Percentiles rank a stretch among this genome's conserved stretches.
These are phyloP conservation scores for Sordariomycetes sp. DNA, from an alignment of 2,329 filamentous ascomycete genomes.

Conservation along the genomic window DNA sequence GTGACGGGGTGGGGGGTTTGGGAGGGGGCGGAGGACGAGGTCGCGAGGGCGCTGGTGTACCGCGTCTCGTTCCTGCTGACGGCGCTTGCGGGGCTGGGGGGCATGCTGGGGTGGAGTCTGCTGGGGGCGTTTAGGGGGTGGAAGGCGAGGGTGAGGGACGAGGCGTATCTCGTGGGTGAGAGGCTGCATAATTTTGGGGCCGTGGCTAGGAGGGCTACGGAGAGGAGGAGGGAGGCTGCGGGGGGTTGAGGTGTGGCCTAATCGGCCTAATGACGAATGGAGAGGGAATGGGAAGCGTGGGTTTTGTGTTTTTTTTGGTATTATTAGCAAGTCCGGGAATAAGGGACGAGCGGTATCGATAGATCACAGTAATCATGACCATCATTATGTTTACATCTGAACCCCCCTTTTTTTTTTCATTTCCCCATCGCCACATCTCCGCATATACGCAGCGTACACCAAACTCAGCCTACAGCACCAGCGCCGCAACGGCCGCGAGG, in stretches of 20 bases:
- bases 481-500: background rate
- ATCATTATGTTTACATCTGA: background rate
- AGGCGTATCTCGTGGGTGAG: slow-evolving; percentile 93
- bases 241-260: background rate
- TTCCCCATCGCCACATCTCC: too few species aligned
- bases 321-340: background rate
- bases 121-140: slow-evolving; percentile 55
- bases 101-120: slow-evolving; percentile 32
- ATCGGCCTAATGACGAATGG: background rate
- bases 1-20: background rate
- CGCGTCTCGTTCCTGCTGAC: slow-evolving; percentile 58
- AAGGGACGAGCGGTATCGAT: background rate
- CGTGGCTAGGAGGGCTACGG: slow-evolving; percentile 5
- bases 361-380: background rate
- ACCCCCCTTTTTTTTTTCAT: background rate
- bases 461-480: background rate
- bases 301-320: background rate
- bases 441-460: too few species aligned
- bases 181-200: slow-evolving; percentile 82
- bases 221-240: background rate
- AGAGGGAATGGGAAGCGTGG: background rate
- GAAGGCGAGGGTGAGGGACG: slow-evolving; percentile 75
- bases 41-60: slow-evolving; percentile 25
- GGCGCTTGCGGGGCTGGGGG: slow-evolving; percentile 30
- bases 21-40: slow-evolving; percentile 13